Conservation (phyloP, 192 early-diverging fungal genomes). For the Coemansia sp. region DNA sequence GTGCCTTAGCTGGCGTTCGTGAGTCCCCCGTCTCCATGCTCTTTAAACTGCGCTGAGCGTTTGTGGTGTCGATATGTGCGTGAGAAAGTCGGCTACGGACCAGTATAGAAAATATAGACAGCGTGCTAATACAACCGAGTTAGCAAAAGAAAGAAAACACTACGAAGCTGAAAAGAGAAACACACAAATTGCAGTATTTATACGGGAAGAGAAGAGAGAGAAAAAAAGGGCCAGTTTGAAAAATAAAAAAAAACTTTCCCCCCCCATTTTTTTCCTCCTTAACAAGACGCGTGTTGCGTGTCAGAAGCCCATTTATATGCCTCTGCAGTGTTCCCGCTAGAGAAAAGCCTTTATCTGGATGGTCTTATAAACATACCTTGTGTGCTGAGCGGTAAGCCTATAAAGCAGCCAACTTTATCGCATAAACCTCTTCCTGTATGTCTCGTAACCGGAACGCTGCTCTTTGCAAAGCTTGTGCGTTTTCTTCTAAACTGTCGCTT, state of each 20-base stretch:
- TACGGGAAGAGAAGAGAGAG: constrained; percentile 5
- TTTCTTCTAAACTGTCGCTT: no score
- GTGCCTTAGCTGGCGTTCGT: constrained; percentile 10
- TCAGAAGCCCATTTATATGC: no score
- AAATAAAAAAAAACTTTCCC: constrained; percentile 3
- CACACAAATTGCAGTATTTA: not conserved
- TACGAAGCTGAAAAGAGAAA: not conserved
- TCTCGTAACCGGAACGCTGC: no score
- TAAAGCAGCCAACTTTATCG: no score
- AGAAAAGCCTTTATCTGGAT: no score
- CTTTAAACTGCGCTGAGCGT: not conserved
- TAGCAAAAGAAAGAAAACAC: not conserved
- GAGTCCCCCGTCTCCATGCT: constrained; percentile 20
- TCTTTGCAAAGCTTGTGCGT: no score
- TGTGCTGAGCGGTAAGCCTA: no score
- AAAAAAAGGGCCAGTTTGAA: constrained; percentile 1
- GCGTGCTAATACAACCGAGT: not conserved
- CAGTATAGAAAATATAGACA: not conserved
- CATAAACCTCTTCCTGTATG: no score
- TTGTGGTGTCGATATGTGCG: not conserved
- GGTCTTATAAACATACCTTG: no score
- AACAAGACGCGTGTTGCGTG: not conserved
- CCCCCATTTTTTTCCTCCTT: not conserved
- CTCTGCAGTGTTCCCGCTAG: no score
- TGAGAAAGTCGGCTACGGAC: constrained; percentile 5